Percentiles rank a stretch among this genome's conserved stretches.
phyloP scores from a whole-genome alignment of 306 rosid genomes.

The Citrullus colocynthis region DNA sequence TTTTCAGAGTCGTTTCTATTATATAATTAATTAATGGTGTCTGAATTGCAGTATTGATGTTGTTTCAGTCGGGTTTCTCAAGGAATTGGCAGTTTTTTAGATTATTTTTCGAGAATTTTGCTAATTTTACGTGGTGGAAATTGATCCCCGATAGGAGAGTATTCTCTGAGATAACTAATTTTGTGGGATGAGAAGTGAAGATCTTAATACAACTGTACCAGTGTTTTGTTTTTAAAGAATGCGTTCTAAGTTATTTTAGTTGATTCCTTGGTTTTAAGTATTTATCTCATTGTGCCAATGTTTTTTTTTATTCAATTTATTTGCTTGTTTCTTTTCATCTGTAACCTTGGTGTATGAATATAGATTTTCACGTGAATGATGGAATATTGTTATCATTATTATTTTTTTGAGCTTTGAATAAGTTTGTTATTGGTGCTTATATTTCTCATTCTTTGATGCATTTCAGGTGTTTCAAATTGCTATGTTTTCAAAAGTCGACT shows the following conservation, averaged over 20 bases:
- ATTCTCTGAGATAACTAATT: not conserved
- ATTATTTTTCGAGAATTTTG: not conserved
- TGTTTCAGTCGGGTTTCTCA: not conserved
- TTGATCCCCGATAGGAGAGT: not conserved
- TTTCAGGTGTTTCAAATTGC: slow-evolving; percentile 77
- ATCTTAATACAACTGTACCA: not conserved
- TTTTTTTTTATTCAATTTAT: not conserved
- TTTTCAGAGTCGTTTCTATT: not conserved
- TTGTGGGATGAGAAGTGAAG: not conserved
- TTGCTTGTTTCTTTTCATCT: not conserved
- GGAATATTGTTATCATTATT: not conserved
- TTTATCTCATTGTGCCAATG: not conserved
- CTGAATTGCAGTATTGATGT: not conserved
- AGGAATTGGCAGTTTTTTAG: not conserved
- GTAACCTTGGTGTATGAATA: not conserved
- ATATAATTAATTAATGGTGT: not conserved
- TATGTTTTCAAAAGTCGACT: slow-evolving; percentile 81
- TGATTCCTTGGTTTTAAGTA: not conserved
- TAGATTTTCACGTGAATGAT: not conserved
- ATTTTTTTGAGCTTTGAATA: not conserved
- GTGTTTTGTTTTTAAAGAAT: not conserved
- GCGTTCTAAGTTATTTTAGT: not conserved
- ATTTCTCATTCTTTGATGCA: slow-evolving; percentile 1
- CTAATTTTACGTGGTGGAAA: not conserved
- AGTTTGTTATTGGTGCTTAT: not conserved